These are phyloP conservation scores for Pycnococcus provasolii DNA, from an alignment of 139 green algal species.

Conservation along the genomic window DNA sequence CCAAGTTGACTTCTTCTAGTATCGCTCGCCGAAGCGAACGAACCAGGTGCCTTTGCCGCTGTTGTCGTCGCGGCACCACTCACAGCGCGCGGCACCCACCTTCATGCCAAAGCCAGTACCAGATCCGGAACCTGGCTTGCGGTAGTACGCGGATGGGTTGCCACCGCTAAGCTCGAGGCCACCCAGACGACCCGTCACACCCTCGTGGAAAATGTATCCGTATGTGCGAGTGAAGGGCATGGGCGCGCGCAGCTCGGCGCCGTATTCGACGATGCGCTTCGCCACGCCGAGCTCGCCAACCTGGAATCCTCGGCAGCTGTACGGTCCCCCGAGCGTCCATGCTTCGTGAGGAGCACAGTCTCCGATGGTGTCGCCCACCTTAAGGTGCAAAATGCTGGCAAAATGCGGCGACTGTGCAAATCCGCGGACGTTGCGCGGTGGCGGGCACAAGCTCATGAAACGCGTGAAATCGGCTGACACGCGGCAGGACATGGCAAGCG, in stretches of 20 bases:
- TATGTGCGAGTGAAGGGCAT: slow-evolving; percentile 55
- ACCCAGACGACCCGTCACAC: slow-evolving; percentile 65
- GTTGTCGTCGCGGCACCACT: slow-evolving; percentile 78
- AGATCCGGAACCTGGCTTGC: slow-evolving; percentile 63
- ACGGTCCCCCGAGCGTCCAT: slow-evolving; percentile 84
- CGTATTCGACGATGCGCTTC: slow-evolving; percentile 64
- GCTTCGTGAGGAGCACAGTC: slow-evolving; percentile 87
- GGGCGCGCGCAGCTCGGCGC: slow-evolving; percentile 62
- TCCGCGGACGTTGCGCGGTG: too few relatives aligned
- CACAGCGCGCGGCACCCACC: slow-evolving; percentile 61
- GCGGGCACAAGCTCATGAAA: slow-evolving; percentile 49
- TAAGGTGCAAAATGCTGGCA: slow-evolving; percentile 57
- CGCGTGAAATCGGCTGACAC: slow-evolving; percentile 27
- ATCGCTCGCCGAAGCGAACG: slow-evolving; percentile 82
- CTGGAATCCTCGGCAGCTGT: slow-evolving; percentile 81
- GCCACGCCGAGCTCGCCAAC: slow-evolving; percentile 81
- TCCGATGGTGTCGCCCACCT: slow-evolving; percentile 57
- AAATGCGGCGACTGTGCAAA: too few relatives aligned
- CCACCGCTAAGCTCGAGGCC: slow-evolving; percentile 51
- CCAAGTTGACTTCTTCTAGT: slow-evolving; percentile 38
- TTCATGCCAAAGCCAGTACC: slow-evolving; percentile 70
- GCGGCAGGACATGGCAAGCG: slow-evolving; percentile 63
- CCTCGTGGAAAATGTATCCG: slow-evolving; percentile 78
- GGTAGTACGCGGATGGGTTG: slow-evolving; percentile 88
- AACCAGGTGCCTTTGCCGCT: slow-evolving; percentile 55